Evolutionary conservation across 169 alveolate species (phyloP), one percentile per base, ranked within the genome.

Genomic region (Plasmodium adleri): DNA sequence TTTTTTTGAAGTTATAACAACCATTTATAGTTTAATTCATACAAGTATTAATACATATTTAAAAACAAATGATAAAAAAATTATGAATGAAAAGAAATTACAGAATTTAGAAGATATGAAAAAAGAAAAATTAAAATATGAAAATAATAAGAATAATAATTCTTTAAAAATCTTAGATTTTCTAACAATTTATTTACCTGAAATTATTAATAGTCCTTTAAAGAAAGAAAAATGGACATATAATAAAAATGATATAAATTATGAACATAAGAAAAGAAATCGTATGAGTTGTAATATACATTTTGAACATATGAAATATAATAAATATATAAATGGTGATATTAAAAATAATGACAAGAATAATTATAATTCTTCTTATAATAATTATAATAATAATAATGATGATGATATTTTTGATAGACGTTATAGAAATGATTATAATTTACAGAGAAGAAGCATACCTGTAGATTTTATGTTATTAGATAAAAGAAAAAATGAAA

Each of bases 171-270:
- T 78, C 8, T 24, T 78, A 17, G 89, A 78, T 12, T 78, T 78
- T 52, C 13, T 78, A 5, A 78, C 89, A 12, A 78, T 78, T 2
- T 78, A 78, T 66, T 47, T 78, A 26, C 89, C 89, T 2, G 89
- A 78, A 78, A 78, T 78, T 3, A 62, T 60, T 26, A 20, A 26
- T 24, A 60, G 67, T 70, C 5, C 67, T 13, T 59, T 78, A 24
- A 78, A 78, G 67, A 78, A 54, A 45, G 89, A 78, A 45, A 78
- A 66, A 1, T 78, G 89, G 89, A 66, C 24, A 66, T 66, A 78
- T 52, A 70, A 78, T 9, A 52, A 59, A 59, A 13, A n/a, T 54
- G 32, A 50, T 10, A 1, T 78, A 32, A 39, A 28, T 15, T 64
- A 66, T 28, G 67, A 50, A 22, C 28, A 52, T 7, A 45, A 26